Conservation (phyloP, 2,329 filamentous ascomycete species). For the Penicillium sp. region DNA sequence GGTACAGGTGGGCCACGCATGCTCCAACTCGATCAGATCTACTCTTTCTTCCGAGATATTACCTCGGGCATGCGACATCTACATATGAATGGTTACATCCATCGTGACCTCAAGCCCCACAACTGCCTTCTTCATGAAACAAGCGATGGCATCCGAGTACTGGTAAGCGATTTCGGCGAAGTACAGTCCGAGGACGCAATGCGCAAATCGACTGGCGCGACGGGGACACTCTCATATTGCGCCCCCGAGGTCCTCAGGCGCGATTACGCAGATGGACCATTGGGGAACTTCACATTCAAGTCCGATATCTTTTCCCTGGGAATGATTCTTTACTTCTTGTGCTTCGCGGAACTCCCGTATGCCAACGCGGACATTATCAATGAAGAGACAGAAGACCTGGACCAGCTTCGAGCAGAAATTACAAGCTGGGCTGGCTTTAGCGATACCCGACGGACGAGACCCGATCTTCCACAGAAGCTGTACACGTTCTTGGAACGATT, state of each 20-base stretch:
- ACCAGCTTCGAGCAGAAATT: slow-evolving; percentile 79
- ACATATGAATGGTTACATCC: slow-evolving; percentile 87
- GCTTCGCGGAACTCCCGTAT: slow-evolving; percentile 86
- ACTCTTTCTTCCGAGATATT: slow-evolving; percentile 93
- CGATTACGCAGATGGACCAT: slow-evolving; percentile 60
- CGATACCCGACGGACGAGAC: slow-evolving; percentile 66
- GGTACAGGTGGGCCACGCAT: slow-evolving; percentile 51
- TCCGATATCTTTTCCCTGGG: slow-evolving; percentile 97
- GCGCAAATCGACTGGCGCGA: slow-evolving; percentile 86
- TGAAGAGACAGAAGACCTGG: slow-evolving; percentile 88
- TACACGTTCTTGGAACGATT: slow-evolving; percentile 80
- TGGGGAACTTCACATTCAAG: slow-evolving; percentile 92
- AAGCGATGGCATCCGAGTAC: slow-evolving; percentile 65
- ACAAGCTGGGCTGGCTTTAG: slow-evolving; percentile 81
- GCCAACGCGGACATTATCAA: slow-evolving; percentile 74
- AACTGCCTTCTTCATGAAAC: slow-evolving; percentile 86
- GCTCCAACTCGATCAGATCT: slow-evolving; percentile 83
- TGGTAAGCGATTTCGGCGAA: slow-evolving; percentile 97
- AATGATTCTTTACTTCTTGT: slow-evolving; percentile 98
- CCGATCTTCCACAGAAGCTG: slow-evolving; percentile 78
- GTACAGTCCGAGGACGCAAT: slow-evolving; percentile 78
- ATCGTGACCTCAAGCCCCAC: slow-evolving; percentile 90
- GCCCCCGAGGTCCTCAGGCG: slow-evolving; percentile 83
- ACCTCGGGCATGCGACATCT: slow-evolving; percentile 87
- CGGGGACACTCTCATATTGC: slow-evolving; percentile 95